These are phyloP conservation scores for Scytalidium sp. DNA, from an alignment of 2,329 filamentous ascomycete genomes.

Conservation along the genomic window DNA sequence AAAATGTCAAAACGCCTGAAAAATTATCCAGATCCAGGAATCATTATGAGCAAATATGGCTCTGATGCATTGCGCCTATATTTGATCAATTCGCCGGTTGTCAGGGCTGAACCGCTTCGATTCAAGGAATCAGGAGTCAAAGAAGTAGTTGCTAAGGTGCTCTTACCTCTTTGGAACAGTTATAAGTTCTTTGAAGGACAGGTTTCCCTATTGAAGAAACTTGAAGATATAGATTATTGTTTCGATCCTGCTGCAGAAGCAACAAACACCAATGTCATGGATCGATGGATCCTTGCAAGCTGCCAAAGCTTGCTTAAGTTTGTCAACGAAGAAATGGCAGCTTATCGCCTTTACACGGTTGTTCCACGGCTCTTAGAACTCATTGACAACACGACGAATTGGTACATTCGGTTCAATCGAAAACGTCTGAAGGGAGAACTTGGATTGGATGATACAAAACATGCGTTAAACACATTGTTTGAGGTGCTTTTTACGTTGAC, in stretches of 20 bases:
- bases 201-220: constrained; percentile 81
- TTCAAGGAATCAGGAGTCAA: constrained; percentile 94
- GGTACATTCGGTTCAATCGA: constrained; percentile 96
- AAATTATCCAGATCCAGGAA: constrained; percentile 86
- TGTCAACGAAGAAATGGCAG: constrained; percentile 88
- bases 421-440: constrained; percentile 88
- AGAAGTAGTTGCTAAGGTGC: constrained; percentile 88
- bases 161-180: constrained; percentile 91
- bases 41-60: constrained; percentile 84
- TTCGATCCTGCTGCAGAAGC: constrained; percentile 76
- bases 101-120: constrained; percentile 82
- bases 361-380: constrained; percentile 78
- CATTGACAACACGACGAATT: constrained; percentile 96
- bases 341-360: constrained; percentile 83
- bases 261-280: constrained; percentile 87
- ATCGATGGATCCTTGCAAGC: constrained; percentile 90
- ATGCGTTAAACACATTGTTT: constrained; percentile 91
- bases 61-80: constrained; percentile 93
- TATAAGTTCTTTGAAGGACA: constrained; percentile 96
- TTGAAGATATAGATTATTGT: constrained; percentile 69
- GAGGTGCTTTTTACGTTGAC: constrained; percentile 89
- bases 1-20: constrained; percentile 98
- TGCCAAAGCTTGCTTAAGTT: constrained; percentile 90
- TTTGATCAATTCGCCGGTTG: constrained; percentile 93
- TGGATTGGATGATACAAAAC: constrained; percentile 79